Evolutionary conservation across 2,329 filamentous ascomycete genomes (phyloP).

Genomic region (Aureobasidium sp.): DNA sequence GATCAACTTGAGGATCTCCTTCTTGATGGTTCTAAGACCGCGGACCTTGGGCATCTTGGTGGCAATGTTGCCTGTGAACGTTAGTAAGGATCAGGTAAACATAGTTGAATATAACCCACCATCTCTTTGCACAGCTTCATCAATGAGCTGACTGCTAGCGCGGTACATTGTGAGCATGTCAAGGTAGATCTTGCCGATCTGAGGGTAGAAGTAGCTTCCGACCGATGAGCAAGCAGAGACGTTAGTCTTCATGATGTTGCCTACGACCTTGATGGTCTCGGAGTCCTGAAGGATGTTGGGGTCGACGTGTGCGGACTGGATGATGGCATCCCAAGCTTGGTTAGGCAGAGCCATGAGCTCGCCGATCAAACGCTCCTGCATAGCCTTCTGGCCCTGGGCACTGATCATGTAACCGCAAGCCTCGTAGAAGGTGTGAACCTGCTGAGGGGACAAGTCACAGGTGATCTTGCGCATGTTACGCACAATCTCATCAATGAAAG

Average conservation of each 20-base stretch:
- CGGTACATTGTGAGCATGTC: slow-evolving; percentile 99
- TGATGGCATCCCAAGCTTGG: slow-evolving; percentile 90
- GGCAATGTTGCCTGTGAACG: slow-evolving; percentile 64
- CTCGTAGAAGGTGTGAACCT: slow-evolving; percentile 98
- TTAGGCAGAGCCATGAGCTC: slow-evolving; percentile 95
- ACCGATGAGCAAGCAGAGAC: slow-evolving; percentile 97
- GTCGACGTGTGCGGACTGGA: slow-evolving; percentile 75
- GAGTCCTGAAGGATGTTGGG: slow-evolving; percentile 80
- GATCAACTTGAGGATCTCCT: slow-evolving; percentile 96
- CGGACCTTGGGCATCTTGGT: slow-evolving; percentile 97
- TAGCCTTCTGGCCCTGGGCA: slow-evolving; percentile 88
- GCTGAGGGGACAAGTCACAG: slow-evolving; percentile 86
- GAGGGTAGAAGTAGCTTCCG: slow-evolving; percentile 93
- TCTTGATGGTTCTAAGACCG: slow-evolving; percentile 94
- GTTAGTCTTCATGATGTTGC: slow-evolving; percentile 99
- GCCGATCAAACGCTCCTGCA: slow-evolving; percentile 82
- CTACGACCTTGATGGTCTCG: slow-evolving; percentile 96
- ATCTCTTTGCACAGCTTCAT: slow-evolving; percentile 78
- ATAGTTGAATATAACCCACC: slow-evolving; percentile 41
- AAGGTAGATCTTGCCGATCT: slow-evolving; percentile 94
- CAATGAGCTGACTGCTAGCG: slow-evolving; percentile 92
- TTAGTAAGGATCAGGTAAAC: slow-evolving; percentile 23
- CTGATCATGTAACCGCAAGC: slow-evolving; percentile 99
- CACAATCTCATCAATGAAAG: slow-evolving; percentile 98
- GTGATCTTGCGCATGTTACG: slow-evolving; percentile 94